These are phyloP conservation scores for Xylaria sp. DNA, from an alignment of 2,329 filamentous ascomycete genomes.

Conservation along the genomic window DNA sequence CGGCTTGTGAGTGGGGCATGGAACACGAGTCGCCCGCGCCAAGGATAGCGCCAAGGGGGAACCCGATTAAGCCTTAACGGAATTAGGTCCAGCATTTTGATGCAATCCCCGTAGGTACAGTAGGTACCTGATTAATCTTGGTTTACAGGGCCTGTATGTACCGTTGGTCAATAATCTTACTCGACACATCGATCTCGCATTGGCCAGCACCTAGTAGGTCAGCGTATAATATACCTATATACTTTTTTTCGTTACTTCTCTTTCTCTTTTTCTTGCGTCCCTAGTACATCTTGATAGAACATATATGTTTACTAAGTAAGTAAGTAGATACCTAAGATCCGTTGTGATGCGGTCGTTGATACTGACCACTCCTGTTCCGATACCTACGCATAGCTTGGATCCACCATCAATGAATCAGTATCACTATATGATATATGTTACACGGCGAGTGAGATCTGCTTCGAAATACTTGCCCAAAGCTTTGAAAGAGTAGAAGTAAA, in stretches of 20 bases:
- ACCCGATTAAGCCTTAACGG: not conserved
- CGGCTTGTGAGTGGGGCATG: not conserved
- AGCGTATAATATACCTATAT: no score
- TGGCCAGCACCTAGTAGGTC: no score
- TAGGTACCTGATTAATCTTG: not conserved
- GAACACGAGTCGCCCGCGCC: conserved; percentile 27
- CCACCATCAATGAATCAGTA: not conserved
- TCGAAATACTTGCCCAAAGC: not conserved
- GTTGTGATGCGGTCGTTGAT: not conserved
- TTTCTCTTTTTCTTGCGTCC: not conserved
- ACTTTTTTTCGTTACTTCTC: not conserved
- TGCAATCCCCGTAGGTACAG: not conserved
- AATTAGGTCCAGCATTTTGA: not conserved
- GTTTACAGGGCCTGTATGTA: not conserved
- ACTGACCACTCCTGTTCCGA: not conserved
- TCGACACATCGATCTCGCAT: no score
- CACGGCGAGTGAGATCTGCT: not conserved
- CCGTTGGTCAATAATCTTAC: no score
- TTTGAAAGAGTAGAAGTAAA: conserved; percentile 1
- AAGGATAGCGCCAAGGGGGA: conserved; percentile 20
- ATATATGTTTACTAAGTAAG: no score
- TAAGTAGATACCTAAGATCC: no score
- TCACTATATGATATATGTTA: not conserved
- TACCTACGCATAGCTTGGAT: not conserved
- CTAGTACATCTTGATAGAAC: no score